Evolutionary conservation across 2,329 filamentous ascomycete genomes (phyloP).

Genomic region (Trichoderma sp.): DNA sequence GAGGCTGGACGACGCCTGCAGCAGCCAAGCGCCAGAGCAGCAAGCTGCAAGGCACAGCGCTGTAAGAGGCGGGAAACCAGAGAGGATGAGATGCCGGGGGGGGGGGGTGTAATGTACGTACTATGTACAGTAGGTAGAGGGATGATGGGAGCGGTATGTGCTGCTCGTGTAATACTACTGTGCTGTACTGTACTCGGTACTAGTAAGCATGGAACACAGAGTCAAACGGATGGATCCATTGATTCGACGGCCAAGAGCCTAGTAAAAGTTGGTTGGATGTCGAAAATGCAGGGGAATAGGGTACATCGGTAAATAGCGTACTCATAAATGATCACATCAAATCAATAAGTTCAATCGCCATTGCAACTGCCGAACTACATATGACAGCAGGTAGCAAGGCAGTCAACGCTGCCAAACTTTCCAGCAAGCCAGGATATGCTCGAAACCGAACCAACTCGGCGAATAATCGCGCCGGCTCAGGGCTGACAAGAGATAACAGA

Average conservation of each 20-base stretch:
- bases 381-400: not conserved
- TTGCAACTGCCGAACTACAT: not conserved
- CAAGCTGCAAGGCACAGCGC: slow-evolving; percentile 16
- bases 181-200: too few relatives aligned
- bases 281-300: too few relatives aligned
- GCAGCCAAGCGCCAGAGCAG: not conserved
- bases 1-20: not conserved
- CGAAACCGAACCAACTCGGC: not conserved
- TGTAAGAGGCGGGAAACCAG: not conserved
- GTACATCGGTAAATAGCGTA: too few relatives aligned
- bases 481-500: not conserved
- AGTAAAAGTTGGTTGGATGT: too few relatives aligned
- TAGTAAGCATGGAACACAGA: too few relatives aligned
- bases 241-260: too few relatives aligned
- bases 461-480: not conserved
- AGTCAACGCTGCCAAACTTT: not conserved
- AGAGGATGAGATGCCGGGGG: not conserved
- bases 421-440: not conserved
- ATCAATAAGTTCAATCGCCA: not conserved
- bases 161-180: too few relatives aligned
- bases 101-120: not conserved
- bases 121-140: too few relatives aligned
- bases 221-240: too few relatives aligned
- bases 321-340: too few relatives aligned
- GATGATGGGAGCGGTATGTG: too few relatives aligned